Percentiles rank a stretch among this genome's conserved stretches.
phyloP scores from a whole-genome alignment of 306 rosid genomes.

The Cajanus cajan region DNA sequence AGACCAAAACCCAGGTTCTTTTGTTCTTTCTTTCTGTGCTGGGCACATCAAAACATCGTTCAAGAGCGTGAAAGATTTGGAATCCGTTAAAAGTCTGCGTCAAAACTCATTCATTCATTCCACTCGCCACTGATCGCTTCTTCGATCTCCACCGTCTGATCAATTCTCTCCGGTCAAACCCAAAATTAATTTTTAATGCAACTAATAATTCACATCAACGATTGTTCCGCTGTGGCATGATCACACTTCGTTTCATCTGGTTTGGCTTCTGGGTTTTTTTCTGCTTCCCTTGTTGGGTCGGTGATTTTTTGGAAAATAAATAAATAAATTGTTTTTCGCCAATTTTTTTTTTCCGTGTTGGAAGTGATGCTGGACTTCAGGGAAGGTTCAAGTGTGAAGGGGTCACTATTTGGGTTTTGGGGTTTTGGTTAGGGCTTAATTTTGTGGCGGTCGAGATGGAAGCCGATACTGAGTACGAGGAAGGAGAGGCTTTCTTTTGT shows the following conservation, averaged over 20 bases:
- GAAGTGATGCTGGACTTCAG: conserved; percentile 65
- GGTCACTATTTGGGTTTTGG: conserved; percentile 41
- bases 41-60: conserved; percentile 11
- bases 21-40: not conserved
- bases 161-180: not conserved
- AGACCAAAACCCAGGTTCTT: conserved; percentile 12
- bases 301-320: not conserved
- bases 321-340: not conserved
- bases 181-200: conserved; percentile 6
- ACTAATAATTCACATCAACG: conserved; percentile 25
- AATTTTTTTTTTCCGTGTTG: not conserved
- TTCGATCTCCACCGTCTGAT: conserved; percentile 26
- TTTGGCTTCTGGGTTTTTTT: conserved; percentile 38
- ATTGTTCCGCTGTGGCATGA: conserved; percentile 14
- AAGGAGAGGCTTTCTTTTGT: conserved; percentile 58
- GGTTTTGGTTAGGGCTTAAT: conserved; percentile 33
- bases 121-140: conserved; percentile 21
- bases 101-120: conserved; percentile 10
- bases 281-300: conserved; percentile 29
- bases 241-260: conserved; percentile 17
- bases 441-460: conserved; percentile 39
- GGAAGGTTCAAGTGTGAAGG: conserved; percentile 39
- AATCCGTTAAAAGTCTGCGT: conserved; percentile 32
- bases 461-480: conserved; percentile 50
- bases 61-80: conserved; percentile 15